phyloP scores from a whole-genome alignment of 306 rosid species.

The Trifolium repens region DNA sequence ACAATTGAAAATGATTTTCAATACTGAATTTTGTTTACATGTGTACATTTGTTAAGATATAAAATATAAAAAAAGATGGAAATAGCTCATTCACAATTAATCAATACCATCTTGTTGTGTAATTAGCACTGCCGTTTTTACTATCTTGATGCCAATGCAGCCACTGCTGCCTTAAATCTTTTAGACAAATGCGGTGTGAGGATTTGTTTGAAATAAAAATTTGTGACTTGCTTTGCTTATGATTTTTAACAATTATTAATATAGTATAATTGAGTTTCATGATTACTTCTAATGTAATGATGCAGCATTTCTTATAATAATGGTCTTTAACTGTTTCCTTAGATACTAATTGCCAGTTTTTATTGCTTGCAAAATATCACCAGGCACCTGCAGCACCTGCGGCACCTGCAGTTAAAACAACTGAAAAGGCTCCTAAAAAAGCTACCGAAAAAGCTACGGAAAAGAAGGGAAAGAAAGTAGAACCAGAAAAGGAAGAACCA shows the following conservation, averaged over 20 bases:
- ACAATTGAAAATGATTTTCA: neutral
- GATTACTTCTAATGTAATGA: slow-evolving; percentile 12
- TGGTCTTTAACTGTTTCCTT: neutral
- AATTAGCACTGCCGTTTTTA: neutral
- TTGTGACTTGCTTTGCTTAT: neutral
- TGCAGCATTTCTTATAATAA: neutral
- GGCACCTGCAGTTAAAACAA: slow-evolving; percentile 59
- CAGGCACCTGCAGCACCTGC: slow-evolving; percentile 63
- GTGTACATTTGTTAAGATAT: neutral
- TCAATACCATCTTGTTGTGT: neutral
- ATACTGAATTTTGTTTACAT: neutral
- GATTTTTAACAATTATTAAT: neutral
- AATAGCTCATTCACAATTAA: neutral
- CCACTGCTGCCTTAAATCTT: neutral
- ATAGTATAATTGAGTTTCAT: neutral
- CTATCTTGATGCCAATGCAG: neutral
- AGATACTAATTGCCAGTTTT: neutral
- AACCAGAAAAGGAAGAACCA: slow-evolving; percentile 58
- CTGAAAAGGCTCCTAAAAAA: slow-evolving; percentile 68
- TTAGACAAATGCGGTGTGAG: neutral
- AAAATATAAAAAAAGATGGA: neutral
- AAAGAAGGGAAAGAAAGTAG: slow-evolving; percentile 69
- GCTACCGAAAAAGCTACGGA: slow-evolving; percentile 60
- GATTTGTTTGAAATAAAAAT: neutral
- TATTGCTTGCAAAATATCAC: slow-evolving; percentile 26